A percentile compares a stretch with the other conserved stretches of the same genome.
Evolutionary conservation across 1,139 yeast genomes (phyloP).

Genomic region (Sugiyamaella xylanicola): DNA sequence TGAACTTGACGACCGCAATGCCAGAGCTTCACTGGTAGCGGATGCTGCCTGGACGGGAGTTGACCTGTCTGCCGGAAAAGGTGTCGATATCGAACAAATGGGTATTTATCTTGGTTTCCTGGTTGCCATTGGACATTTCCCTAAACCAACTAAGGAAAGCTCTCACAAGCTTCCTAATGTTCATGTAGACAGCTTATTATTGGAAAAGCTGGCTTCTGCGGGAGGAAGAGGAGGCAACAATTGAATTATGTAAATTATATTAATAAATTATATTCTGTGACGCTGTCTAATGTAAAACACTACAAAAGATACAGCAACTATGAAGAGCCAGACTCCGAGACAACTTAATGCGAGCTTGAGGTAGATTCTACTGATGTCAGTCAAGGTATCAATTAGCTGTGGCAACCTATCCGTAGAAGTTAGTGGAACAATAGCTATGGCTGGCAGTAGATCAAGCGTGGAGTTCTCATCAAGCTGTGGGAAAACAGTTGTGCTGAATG

Average conservation of each 20-base stretch:
- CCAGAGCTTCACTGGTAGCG: slow-evolving; percentile 59
- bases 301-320: neutral
- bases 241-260: neutral
- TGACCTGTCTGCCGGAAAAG: slow-evolving; percentile 69
- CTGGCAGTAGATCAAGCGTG: neutral
- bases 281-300: neutral
- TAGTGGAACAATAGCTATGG: neutral
- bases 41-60: slow-evolving; percentile 67
- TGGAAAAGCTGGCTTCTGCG: slow-evolving; percentile 68
- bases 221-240: slow-evolving; percentile 64
- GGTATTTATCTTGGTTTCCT: slow-evolving; percentile 81
- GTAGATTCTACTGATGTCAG: neutral
- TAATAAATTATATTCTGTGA: neutral
- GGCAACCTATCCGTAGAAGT: neutral
- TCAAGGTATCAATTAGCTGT: neutral
- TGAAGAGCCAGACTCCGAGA: slow-evolving; percentile 12
- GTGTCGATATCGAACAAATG: slow-evolving; percentile 66
- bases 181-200: slow-evolving; percentile 57
- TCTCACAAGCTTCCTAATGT: slow-evolving; percentile 58
- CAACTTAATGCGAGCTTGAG: slow-evolving; percentile 10
- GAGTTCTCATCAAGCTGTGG: slow-evolving; percentile 6
- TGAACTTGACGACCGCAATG: slow-evolving; percentile 84
- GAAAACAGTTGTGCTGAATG: slow-evolving; percentile 4
- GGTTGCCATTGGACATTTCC: slow-evolving; percentile 72
- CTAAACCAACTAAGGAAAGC: slow-evolving; percentile 55